Evolutionary conservation across 176 grass and related monocot species (phyloP), one percentile per base, ranked within the genome.

Genomic region (Poa annua): DNA sequence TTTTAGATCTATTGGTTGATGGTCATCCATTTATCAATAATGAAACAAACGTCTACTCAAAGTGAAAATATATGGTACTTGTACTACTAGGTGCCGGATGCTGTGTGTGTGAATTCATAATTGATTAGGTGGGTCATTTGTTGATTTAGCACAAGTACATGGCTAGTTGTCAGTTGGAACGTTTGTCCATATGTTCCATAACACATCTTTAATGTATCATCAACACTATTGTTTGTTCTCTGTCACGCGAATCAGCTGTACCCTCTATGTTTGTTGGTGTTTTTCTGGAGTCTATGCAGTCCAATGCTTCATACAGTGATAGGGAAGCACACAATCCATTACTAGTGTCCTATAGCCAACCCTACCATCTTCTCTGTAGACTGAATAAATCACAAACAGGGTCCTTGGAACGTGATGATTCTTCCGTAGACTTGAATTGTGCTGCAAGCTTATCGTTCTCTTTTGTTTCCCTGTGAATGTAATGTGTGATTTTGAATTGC

Each of bases 361-460:
- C 20, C 19, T 66, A 66, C 63, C 75, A 65, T 66, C 60, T 48
- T 89, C 49, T 14, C 26, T 38, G 41, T 54, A 24, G 61, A 54
- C 21, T 7, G 5, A 15, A 11, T 29, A 44, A 41, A 72, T 33
- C 44, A 19, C 60, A 49, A 73, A 29, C 15, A 66, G 21, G 45
- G 66, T 33, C 26, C 54, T 9, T 67, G 7, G 48, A 47, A 80
- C 44, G 19, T 82, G 22, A 78, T 19, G 11, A 59, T 71, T 80
- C 25, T 52, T 80, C 68, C 0, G 11, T 39, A 42, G 25, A 53
- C 80, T 73, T 92, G 49, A 6, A 44, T 71, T 87, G n/a, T 84
- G 32, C 32, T 29, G 24, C 1, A 39, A 68, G 6, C 32, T 55
- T 41, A 5, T 1, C 0, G 22, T 73, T 51, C 12, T 33, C 45